Evolutionary conservation across 192 early-diverging fungal genomes (phyloP).

Genomic region (Radiomyces spectabilis): DNA sequence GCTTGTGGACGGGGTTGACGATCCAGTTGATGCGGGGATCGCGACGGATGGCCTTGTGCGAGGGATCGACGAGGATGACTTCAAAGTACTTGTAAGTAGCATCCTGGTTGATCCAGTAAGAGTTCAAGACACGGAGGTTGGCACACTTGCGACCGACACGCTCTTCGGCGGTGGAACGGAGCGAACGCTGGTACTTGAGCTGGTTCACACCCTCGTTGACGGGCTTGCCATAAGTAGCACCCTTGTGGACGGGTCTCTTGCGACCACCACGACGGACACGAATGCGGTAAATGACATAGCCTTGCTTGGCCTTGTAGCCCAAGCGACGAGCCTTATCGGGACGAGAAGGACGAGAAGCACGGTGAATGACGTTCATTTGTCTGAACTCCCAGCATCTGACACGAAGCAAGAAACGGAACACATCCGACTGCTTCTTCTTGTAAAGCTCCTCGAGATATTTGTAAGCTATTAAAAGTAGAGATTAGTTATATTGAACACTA

Average conservation of each 20-base stretch:
- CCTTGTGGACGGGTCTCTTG: constrained; percentile 97
- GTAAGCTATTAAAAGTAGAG: constrained; percentile 48
- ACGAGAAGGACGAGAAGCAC: constrained; percentile 95
- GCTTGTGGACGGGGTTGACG: constrained; percentile 95
- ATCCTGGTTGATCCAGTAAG: constrained; percentile 99
- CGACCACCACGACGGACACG: constrained; percentile 98
- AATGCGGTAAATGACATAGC: constrained; percentile 98
- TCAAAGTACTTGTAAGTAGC: constrained; percentile 99
- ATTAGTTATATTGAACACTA: neutral
- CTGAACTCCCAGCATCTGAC: constrained; percentile 93
- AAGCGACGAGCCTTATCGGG: constrained; percentile 99
- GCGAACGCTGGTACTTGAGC: constrained; percentile 97
- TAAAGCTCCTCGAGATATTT: constrained; percentile 92
- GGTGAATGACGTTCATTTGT: constrained; percentile 98
- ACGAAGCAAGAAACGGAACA: constrained; percentile 96
- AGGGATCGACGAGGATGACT: constrained; percentile 96
- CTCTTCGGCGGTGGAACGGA: constrained; percentile 92
- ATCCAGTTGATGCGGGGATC: constrained; percentile 99
- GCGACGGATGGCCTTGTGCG: constrained; percentile 97
- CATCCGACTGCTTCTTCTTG: constrained; percentile 99
- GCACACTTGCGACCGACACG: constrained; percentile 95
- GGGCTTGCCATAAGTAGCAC: constrained; percentile 98
- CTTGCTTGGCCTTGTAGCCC: constrained; percentile 99
- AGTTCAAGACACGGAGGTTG: constrained; percentile 98
- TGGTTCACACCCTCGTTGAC: constrained; percentile 96